phyloP scores from a whole-genome alignment of 768 basidiomycete genomes.

The Exidia glandulosa region DNA sequence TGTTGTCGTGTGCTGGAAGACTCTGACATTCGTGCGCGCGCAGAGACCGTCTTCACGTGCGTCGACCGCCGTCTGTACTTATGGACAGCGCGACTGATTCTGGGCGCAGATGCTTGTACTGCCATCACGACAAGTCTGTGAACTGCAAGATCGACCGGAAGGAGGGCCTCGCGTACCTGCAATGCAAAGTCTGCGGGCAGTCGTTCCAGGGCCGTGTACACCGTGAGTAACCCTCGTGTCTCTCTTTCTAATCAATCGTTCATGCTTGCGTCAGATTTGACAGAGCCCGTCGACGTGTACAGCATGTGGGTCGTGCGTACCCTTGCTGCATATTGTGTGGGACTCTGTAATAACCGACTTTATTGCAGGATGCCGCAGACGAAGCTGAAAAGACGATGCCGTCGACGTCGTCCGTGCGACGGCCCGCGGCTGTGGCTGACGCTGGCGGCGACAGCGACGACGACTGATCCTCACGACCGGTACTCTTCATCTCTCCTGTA shows the following conservation, averaged over 20 bases:
- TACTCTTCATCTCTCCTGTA: no score
- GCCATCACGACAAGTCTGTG: constrained; percentile 83
- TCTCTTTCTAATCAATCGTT: constrained; percentile 5
- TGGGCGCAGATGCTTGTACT: constrained; percentile 63
- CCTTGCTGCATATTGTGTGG: not conserved
- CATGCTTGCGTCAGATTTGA: constrained; percentile 50
- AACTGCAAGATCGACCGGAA: constrained; percentile 78
- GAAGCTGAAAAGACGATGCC: constrained; percentile 44
- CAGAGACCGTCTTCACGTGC: not conserved
- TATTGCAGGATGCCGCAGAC: constrained; percentile 54
- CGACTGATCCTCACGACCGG: not conserved
- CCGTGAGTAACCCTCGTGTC: constrained; percentile 36
- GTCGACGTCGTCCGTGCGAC: not conserved
- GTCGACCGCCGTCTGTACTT: constrained; percentile 1
- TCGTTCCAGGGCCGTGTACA: constrained; percentile 80
- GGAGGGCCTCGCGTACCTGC: constrained; percentile 69
- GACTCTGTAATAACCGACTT: not conserved
- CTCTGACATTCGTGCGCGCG: not conserved
- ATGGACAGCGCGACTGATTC: not conserved
- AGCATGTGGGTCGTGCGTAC: constrained; percentile 62
- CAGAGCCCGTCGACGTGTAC: constrained; percentile 81
- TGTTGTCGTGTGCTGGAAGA: not conserved
- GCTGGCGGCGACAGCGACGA: not conserved
- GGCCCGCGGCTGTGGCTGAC: not conserved
- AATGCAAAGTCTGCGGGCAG: constrained; percentile 79